Evolutionary conservation across 495 filamentous ascomycete species (phyloP), one percentile per base, ranked within the genome.

Genomic region (Lophium mytilinum): DNA sequence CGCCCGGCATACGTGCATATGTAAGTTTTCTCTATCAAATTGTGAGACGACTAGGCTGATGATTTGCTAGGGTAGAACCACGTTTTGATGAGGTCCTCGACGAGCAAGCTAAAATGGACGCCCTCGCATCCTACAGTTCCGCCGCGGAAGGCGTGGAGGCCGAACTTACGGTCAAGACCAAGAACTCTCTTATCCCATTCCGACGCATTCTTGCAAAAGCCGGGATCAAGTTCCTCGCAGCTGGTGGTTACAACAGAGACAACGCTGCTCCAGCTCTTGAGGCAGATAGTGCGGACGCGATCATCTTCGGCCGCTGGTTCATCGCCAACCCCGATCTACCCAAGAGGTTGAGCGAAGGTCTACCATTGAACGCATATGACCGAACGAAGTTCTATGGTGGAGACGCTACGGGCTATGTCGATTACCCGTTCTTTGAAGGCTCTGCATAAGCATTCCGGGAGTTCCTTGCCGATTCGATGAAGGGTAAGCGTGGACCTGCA

Each of bases 261-360:
- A 64, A 66, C 37, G 50, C 61, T 33, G 56, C 52, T 17, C 64
- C 53, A 9, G 58, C 63, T 43, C 17, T 60, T 3, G 61, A 61
- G n/a, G 37, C 56, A 4, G 55, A 37, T 37, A 57, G 61, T 46
- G 59, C 58, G 1, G 61, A 67, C 53, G 47, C 37, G 3, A 58
- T 67, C 40, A 61, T 64, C 15, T 64, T 67, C 37, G 64, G 64
- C 7, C 46, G 61, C 10, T 65, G 56, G 52, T 67, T 65, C 53
- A 57, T 64, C 49, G 43, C 57, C 14, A 67, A 67, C 43, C 64
- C 64, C 19, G 64, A 67, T 59, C 54, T 67, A 11, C 61, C 62
- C 4, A 57, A 56, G 52, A 61, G 64, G 34, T 24, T 64, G 33
- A 19, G 47, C 4, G 58, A 66, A 30, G 61, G 58, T 8, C 37